Percentiles rank a stretch among this genome's conserved stretches.
These are phyloP conservation scores for Colletotrichum tanaceti DNA, from an alignment of 2,329 filamentous ascomycete genomes.

Conservation along the genomic window DNA sequence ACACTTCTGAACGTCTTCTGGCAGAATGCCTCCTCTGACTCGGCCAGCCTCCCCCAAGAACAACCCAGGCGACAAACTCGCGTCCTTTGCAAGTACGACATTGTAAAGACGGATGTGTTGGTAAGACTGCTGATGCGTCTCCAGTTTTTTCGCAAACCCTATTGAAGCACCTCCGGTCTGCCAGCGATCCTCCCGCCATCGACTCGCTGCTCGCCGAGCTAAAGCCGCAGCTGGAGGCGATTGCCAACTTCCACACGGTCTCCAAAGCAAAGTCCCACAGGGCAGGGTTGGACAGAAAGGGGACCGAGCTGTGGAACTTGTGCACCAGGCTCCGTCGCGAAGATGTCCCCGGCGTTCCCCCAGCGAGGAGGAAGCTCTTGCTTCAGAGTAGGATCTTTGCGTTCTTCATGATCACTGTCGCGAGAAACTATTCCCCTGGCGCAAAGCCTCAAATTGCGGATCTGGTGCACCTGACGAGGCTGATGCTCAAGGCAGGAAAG, in stretches of 20 bases:
- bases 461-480: slow-evolving; percentile 69
- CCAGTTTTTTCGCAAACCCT: slow-evolving; percentile 34
- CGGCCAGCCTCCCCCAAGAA: background rate
- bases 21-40: slow-evolving; percentile 2
- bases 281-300: slow-evolving; percentile 64
- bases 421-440: slow-evolving; percentile 50
- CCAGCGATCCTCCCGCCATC: slow-evolving; percentile 41
- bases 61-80: background rate
- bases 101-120: background rate
- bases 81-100: background rate
- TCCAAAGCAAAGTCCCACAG: slow-evolving; percentile 6
- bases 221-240: slow-evolving; percentile 37
- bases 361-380: slow-evolving; percentile 49
- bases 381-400: slow-evolving; percentile 65
- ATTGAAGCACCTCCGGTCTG: slow-evolving; percentile 32
- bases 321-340: slow-evolving; percentile 64
- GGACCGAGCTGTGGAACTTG: slow-evolving; percentile 74
- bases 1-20: background rate
- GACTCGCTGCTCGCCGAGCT: slow-evolving; percentile 48
- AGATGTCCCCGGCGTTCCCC: slow-evolving; percentile 43
- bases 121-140: background rate
- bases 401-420: slow-evolving; percentile 74
- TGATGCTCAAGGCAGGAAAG: slow-evolving; percentile 74
- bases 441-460: slow-evolving; percentile 47
- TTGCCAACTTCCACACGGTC: background rate